Conservation (phyloP, 768 basidiomycete genomes). For the Boletus rex-veris region DNA sequence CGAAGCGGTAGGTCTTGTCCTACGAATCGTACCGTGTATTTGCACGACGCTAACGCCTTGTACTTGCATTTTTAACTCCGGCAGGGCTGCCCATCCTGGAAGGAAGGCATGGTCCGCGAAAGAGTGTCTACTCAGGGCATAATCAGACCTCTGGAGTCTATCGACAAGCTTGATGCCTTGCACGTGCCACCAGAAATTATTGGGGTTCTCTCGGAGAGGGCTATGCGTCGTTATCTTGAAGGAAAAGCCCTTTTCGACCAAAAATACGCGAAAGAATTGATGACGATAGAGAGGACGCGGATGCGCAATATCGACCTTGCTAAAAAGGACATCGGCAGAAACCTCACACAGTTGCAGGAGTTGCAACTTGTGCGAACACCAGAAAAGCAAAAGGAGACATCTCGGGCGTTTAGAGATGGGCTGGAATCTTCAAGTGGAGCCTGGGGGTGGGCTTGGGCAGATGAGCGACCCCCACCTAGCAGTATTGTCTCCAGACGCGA, state of each 20-base stretch:
- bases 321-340: constrained; percentile 55
- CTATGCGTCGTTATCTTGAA: constrained; percentile 72
- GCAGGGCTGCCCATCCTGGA: constrained; percentile 38
- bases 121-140: constrained; percentile 79
- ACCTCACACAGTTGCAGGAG: constrained; percentile 45
- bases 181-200: constrained; percentile 61
- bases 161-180: constrained; percentile 62
- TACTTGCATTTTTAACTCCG: background rate
- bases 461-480: constrained; percentile 85
- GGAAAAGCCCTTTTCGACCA: constrained; percentile 57
- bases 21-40: background rate
- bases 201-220: constrained; percentile 71
- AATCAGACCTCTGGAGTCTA: constrained; percentile 78
- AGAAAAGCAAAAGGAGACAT: constrained; percentile 20
- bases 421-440: constrained; percentile 46
- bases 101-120: constrained; percentile 82
- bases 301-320: constrained; percentile 61
- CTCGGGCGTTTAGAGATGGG: constrained; percentile 26
- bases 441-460: constrained; percentile 85
- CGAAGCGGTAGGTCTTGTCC: constrained; percentile 39
- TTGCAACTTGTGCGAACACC: constrained; percentile 14
- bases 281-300: constrained; percentile 64
- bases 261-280: constrained; percentile 58
- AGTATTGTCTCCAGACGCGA: constrained; percentile 90
- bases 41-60: background rate